Evolutionary conservation across 2,329 filamentous ascomycete species (phyloP).

Genomic region (Penicillium sp.): DNA sequence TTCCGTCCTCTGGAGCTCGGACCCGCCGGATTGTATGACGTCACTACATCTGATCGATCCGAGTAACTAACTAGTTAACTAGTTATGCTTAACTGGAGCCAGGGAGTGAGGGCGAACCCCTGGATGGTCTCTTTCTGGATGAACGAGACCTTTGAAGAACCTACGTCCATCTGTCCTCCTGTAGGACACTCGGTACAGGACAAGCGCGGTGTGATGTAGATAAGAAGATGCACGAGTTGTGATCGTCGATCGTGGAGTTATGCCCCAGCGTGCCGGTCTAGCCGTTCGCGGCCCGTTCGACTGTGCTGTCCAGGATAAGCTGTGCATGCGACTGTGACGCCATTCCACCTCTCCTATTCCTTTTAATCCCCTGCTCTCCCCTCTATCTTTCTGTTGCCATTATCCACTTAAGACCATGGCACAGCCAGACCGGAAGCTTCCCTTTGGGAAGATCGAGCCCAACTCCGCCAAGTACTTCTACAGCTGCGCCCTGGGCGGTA

Average conservation of each 20-base stretch:
- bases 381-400: not conserved
- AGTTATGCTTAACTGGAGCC: not conserved
- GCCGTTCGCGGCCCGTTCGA: slow-evolving; percentile 16
- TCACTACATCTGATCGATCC: slow-evolving; percentile 5
- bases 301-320: slow-evolving; percentile 1
- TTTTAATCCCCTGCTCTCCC: not conserved
- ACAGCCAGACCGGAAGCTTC: slow-evolving; percentile 33
- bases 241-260: slow-evolving; percentile 1
- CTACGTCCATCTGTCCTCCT: too few species aligned
- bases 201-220: too few species aligned
- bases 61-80: not conserved
- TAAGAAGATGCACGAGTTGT: slow-evolving; percentile 1
- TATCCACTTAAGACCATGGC: slow-evolving; percentile 25
- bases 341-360: slow-evolving; percentile 5
- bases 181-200: not conserved
- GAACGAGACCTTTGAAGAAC: too few species aligned
- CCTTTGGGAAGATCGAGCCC: slow-evolving; percentile 64
- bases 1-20: not conserved
- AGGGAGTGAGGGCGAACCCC: not conserved
- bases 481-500: slow-evolving; percentile 75
- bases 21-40: slow-evolving; percentile 14
- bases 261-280: slow-evolving; percentile 16
- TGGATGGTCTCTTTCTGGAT: too few species aligned
- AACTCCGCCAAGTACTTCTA: slow-evolving; percentile 79
- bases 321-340: slow-evolving; percentile 14